Percentiles rank a stretch among this genome's conserved stretches.
These are phyloP conservation scores for Pistacia integerrima DNA, from an alignment of 345 rosid genomes.

Conservation along the genomic window DNA sequence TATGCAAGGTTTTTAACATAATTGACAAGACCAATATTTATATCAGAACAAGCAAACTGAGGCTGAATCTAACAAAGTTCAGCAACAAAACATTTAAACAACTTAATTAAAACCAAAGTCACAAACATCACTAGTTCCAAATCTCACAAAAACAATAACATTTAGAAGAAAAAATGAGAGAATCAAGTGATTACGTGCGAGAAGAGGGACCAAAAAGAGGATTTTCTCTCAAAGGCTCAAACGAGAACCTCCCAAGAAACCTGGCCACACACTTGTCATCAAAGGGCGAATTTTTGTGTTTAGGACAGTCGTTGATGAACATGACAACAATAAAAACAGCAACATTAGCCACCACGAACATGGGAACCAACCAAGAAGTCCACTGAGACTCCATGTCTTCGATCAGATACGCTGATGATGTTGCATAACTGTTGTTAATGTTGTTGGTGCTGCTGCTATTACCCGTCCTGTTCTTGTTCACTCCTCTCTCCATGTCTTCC, in stretches of 20 bases:
- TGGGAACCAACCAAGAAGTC: slow-evolving; percentile 91
- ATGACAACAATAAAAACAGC: slow-evolving; percentile 59
- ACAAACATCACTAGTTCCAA: neutral
- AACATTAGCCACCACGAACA: slow-evolving; percentile 69
- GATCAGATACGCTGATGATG: slow-evolving; percentile 38
- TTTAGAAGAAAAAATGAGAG: neutral
- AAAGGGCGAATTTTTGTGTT: slow-evolving; percentile 34
- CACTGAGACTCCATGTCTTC: slow-evolving; percentile 55
- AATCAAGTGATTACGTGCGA: slow-evolving; percentile 50
- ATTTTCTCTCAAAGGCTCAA: slow-evolving; percentile 72
- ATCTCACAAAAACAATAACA: neutral
- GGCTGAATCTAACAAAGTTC: no score
- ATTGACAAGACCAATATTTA: neutral
- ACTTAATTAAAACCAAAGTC: neutral
- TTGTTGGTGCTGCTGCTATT: slow-evolving; percentile 7
- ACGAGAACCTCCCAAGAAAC: slow-evolving; percentile 82
- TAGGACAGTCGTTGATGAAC: slow-evolving; percentile 80
- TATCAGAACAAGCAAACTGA: no score
- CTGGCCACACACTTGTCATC: slow-evolving; percentile 60
- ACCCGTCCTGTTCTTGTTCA: slow-evolving; percentile 15
- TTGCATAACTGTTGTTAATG: slow-evolving; percentile 7
- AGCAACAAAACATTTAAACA: neutral
- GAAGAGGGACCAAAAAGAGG: slow-evolving; percentile 92
- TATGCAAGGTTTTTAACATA: neutral
- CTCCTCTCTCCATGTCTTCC: slow-evolving; percentile 41